phyloP scores from a whole-genome alignment of 495 filamentous ascomycete genomes.

The Daldinia caldariorum region DNA sequence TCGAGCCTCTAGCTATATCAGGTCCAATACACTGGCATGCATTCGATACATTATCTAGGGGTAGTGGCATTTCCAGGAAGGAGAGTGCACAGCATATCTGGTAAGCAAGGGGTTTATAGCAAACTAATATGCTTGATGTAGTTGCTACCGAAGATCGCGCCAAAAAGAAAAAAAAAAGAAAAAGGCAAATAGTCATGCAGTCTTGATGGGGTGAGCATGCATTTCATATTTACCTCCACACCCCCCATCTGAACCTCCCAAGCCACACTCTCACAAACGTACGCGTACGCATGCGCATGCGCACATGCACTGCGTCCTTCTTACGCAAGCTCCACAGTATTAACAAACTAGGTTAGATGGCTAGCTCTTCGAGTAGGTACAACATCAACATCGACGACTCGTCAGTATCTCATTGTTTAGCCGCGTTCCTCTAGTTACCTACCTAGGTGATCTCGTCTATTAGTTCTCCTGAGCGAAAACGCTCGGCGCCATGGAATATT shows the following conservation, averaged over 20 bases:
- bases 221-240: background rate
- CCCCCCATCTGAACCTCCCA: conserved; percentile 34
- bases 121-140: conserved; percentile 15
- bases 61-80: conserved; percentile 10
- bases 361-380: conserved; percentile 56
- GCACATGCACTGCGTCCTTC: conserved; percentile 3
- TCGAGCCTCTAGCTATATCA: conserved; percentile 50
- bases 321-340: conserved; percentile 41
- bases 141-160: conserved; percentile 15
- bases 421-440: conserved; percentile 60
- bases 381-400: conserved; percentile 65
- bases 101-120: background rate
- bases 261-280: conserved; percentile 6
- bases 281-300: conserved; percentile 18
- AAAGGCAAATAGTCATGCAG: conserved; percentile 16
- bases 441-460: too few species aligned
- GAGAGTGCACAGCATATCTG: background rate
- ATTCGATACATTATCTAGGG: conserved; percentile 14
- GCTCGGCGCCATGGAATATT: conserved; percentile 65
- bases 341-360: conserved; percentile 47
- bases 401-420: conserved; percentile 50
- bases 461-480: conserved; percentile 51
- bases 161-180: too few species aligned
- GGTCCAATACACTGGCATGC: conserved; percentile 48
- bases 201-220: conserved; percentile 15